A percentile compares a stretch with the other conserved stretches of the same genome.
Evolutionary conservation across 495 filamentous ascomycete species (phyloP).

Genomic region (Penicillium turbatum): DNA sequence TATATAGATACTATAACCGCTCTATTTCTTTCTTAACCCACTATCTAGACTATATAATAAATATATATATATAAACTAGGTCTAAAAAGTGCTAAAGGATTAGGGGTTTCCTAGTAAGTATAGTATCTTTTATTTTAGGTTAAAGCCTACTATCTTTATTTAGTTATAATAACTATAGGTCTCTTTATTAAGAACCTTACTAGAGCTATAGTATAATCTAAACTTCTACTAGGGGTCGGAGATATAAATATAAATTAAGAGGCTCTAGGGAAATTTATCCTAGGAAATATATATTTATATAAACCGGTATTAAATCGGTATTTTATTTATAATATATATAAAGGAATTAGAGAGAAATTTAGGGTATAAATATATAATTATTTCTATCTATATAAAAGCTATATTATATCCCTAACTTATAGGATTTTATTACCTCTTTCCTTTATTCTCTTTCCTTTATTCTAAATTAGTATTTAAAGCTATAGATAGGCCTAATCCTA

Average conservation of each 20-base stretch:
- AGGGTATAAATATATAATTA: not conserved
- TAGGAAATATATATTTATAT: too few species aligned
- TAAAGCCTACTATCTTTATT: slow-evolving; percentile 13
- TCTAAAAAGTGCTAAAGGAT: slow-evolving; percentile 16
- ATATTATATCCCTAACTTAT: not conserved
- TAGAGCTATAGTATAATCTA: slow-evolving; percentile 8
- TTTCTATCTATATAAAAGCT: too few species aligned
- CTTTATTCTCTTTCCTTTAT: too few species aligned
- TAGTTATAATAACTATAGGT: slow-evolving; percentile 14
- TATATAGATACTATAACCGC: slow-evolving; percentile 15
- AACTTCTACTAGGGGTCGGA: not conserved
- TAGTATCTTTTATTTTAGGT: slow-evolving; percentile 6
- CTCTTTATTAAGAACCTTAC: slow-evolving; percentile 2
- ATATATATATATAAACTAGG: slow-evolving; percentile 15
- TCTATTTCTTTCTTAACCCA: slow-evolving; percentile 12
- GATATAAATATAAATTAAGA: slow-evolving; percentile 7
- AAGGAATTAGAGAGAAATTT: not conserved
- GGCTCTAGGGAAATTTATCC: not conserved
- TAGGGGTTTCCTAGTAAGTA: slow-evolving; percentile 16
- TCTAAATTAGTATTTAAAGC: not conserved
- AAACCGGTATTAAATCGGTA: too few species aligned
- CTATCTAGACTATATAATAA: slow-evolving; percentile 11
- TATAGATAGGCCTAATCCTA: not conserved
- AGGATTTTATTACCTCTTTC: not conserved
- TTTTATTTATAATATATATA: too few species aligned